Evolutionary conservation across 352 stramenopile species (phyloP).

Genomic region (Globisporangium parvum): DNA sequence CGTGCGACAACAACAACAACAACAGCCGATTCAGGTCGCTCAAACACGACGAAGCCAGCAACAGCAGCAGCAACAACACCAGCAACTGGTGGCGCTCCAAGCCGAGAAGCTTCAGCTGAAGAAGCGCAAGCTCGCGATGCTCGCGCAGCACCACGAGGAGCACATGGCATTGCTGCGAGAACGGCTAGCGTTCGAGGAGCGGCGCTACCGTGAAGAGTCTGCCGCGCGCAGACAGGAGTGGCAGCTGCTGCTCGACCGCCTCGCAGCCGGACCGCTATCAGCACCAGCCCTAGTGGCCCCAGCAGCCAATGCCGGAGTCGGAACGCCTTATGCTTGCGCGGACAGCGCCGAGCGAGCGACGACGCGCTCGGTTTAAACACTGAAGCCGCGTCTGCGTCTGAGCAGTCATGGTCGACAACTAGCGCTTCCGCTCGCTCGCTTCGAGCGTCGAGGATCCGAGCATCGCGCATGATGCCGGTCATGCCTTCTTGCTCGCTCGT

Average conservation of each 20-base stretch:
- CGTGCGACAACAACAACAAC: neutral
- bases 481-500: no score
- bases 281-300: neutral
- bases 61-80: slow-evolving; percentile 6
- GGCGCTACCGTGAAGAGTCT: slow-evolving; percentile 17
- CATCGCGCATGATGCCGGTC: no score
- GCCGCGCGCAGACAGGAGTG: slow-evolving; percentile 11
- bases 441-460: no score
- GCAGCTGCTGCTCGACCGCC: slow-evolving; percentile 12
- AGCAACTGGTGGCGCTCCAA: slow-evolving; percentile 26
- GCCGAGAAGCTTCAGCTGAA: slow-evolving; percentile 36
- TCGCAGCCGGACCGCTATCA: neutral
- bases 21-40: neutral
- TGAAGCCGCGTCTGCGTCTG: no score
- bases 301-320: no score
- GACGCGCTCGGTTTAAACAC: no score
- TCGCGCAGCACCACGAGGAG: slow-evolving; percentile 31
- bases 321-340: no score
- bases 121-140: slow-evolving; percentile 31
- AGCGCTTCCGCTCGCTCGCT: no score
- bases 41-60: slow-evolving; percentile 3
- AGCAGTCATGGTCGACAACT: no score
- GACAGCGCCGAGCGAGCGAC: no score
- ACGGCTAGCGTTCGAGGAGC: slow-evolving; percentile 18
- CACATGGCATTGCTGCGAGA: slow-evolving; percentile 26